Conservation (phyloP, 1,139 yeast species). For the Geotrichum australiense region DNA sequence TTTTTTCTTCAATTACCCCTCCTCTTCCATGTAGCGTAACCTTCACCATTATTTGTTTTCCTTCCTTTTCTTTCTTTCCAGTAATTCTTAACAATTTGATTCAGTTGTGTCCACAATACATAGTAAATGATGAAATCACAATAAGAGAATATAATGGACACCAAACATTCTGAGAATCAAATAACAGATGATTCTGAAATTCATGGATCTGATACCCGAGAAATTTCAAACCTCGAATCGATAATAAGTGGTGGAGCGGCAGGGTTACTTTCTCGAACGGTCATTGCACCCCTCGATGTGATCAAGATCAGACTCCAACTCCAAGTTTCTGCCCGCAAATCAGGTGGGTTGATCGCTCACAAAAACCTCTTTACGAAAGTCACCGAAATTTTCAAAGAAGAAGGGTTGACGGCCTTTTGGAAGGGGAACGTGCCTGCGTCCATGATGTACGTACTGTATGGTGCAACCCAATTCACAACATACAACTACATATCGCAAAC, state of each 20-base stretch:
- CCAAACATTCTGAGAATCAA: no score
- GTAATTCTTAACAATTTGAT: no score
- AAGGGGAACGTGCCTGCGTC: conserved; percentile 95
- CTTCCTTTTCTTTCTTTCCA: no score
- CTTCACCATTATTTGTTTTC: no score
- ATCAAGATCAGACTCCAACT: conserved; percentile 81
- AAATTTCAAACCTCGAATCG: conserved; percentile 34
- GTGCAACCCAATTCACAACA: conserved; percentile 75
- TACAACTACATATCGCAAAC: conserved; percentile 50
- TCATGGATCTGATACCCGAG: no score
- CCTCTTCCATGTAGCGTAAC: no score
- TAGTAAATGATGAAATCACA: no score
- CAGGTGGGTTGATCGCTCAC: neutral
- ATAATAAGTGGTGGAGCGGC: conserved; percentile 64
- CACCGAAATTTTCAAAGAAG: conserved; percentile 38
- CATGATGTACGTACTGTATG: conserved; percentile 72
- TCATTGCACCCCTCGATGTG: conserved; percentile 87
- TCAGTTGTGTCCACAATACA: no score
- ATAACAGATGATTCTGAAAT: no score
- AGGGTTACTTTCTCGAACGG: conserved; percentile 46
- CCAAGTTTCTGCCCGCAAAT: conserved; percentile 26
- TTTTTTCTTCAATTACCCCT: no score
- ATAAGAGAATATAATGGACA: no score
- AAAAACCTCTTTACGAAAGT: conserved; percentile 31
- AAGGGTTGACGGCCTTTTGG: conserved; percentile 70